Evolutionary conservation across 805 yeast genomes (phyloP).

Genomic region (Wickerhamiella siamensis): DNA sequence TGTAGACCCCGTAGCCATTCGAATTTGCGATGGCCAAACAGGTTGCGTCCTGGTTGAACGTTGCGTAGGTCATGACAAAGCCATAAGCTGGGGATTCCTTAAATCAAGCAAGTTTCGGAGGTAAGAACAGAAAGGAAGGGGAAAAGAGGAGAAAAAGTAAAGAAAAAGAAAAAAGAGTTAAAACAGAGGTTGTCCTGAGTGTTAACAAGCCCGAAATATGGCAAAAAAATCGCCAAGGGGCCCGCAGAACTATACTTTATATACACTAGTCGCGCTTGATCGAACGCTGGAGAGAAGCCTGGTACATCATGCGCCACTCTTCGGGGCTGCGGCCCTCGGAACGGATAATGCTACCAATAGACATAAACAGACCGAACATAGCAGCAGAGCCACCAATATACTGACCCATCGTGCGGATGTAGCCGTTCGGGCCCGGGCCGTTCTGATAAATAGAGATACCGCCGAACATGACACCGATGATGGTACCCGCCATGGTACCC

Average conservation of each 20-base stretch:
- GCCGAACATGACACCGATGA: slow-evolving; percentile 89
- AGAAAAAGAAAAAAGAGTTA: too few species aligned
- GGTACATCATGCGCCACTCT: slow-evolving; percentile 7
- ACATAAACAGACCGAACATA: slow-evolving; percentile 92
- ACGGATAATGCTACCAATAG: slow-evolving; percentile 62
- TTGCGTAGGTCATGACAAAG: slow-evolving; percentile 32
- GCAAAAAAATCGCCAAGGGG: too few species aligned
- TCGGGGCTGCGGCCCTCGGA: slow-evolving; percentile 19
- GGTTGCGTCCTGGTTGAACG: slow-evolving; percentile 80
- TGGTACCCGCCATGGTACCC: slow-evolving; percentile 89
- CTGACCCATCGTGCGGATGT: slow-evolving; percentile 90
- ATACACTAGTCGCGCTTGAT: slow-evolving; percentile 1
- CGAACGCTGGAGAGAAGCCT: neutral
- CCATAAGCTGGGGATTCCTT: neutral
- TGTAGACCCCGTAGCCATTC: slow-evolving; percentile 56
- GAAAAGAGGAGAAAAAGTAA: neutral
- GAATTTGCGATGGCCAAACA: slow-evolving; percentile 66
- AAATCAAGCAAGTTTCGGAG: neutral
- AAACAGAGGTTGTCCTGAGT: too few species aligned
- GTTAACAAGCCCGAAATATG: too few species aligned
- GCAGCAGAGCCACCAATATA: slow-evolving; percentile 94
- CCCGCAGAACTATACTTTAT: neutral
- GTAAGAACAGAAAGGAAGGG: neutral
- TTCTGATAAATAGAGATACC: slow-evolving; percentile 79
- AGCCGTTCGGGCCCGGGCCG: slow-evolving; percentile 98